Evolutionary conservation across 2,329 filamentous ascomycete species (phyloP).

Genomic region (Ilyonectria sp.): DNA sequence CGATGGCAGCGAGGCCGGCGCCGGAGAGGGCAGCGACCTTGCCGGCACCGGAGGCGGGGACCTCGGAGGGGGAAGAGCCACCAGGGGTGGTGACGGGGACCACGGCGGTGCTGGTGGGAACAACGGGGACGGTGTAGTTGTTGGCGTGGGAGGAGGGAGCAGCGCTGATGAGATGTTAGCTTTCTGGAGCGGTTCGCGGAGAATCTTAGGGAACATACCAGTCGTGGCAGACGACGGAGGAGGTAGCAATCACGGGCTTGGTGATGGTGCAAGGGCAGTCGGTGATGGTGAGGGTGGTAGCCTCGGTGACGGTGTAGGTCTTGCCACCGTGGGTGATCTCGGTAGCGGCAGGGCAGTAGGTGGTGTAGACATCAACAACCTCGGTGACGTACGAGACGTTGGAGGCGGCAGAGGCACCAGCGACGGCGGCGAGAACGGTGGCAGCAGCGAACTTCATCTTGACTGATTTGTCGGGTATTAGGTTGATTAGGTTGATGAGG

Average conservation of each 20-base stretch:
- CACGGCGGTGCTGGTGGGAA: slow-evolving; percentile 37
- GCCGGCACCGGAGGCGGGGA: slow-evolving; percentile 70
- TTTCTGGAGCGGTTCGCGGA: slow-evolving; percentile 21
- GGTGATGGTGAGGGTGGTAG: slow-evolving; percentile 80
- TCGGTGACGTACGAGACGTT: slow-evolving; percentile 73
- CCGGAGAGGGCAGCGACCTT: slow-evolving; percentile 71
- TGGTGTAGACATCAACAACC: slow-evolving; percentile 76
- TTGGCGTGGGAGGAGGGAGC: slow-evolving; percentile 50
- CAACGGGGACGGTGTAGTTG: slow-evolving; percentile 53
- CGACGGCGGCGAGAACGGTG: slow-evolving; percentile 66
- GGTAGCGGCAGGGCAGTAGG: slow-evolving; percentile 80
- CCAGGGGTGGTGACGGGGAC: slow-evolving; percentile 49
- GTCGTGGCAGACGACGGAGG: slow-evolving; percentile 67
- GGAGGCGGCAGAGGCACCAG: slow-evolving; percentile 62
- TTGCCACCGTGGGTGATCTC: slow-evolving; percentile 73
- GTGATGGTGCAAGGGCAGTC: slow-evolving; percentile 80
- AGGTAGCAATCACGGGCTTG: slow-evolving; percentile 70
- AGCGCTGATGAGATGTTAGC: slow-evolving; percentile 41
- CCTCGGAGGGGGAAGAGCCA: slow-evolving; percentile 49
- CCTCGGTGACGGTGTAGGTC: slow-evolving; percentile 79
- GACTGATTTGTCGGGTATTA: slow-evolving; percentile 64
- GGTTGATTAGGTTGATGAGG: slow-evolving; percentile 45
- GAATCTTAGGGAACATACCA: slow-evolving; percentile 58
- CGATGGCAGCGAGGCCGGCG: slow-evolving; percentile 72
- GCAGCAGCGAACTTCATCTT: slow-evolving; percentile 77